Evolutionary conservation across 1,284 basidiomycete species (phyloP).

Genomic region (Amylostereum areolatum): DNA sequence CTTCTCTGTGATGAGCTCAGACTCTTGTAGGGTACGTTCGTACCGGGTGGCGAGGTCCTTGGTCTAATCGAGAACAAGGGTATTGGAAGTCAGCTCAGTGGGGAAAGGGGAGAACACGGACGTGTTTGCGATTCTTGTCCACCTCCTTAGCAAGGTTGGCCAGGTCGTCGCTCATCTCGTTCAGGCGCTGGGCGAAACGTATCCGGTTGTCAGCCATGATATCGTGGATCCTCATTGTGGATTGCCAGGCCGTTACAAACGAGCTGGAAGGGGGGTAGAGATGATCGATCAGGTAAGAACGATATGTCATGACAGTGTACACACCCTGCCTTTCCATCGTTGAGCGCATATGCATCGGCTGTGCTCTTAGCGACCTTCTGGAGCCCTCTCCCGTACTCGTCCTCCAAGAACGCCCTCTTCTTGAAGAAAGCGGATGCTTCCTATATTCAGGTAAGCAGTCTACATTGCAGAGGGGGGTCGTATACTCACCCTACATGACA

Average conservation of each 20-base stretch:
- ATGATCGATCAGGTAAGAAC: too few species aligned
- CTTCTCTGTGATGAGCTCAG: slow-evolving; percentile 87
- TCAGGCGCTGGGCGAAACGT: slow-evolving; percentile 79
- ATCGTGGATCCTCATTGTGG: slow-evolving; percentile 85
- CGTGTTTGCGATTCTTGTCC: slow-evolving; percentile 88
- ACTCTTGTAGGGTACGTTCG: slow-evolving; percentile 85
- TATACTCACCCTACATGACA: slow-evolving; percentile 76
- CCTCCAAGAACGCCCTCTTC: slow-evolving; percentile 88
- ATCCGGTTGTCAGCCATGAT: slow-evolving; percentile 83
- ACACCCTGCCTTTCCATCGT: slow-evolving; percentile 93
- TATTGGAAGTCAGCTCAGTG: too few species aligned
- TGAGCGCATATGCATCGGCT: slow-evolving; percentile 77
- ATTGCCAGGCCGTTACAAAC: slow-evolving; percentile 86
- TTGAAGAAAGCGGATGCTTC: slow-evolving; percentile 92
- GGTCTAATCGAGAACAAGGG: too few species aligned
- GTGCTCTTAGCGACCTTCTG: slow-evolving; percentile 79
- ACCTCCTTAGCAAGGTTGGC: slow-evolving; percentile 82
- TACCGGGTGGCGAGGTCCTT: slow-evolving; percentile 87
- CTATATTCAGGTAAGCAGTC: slow-evolving; percentile 30
- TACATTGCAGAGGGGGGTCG: neutral
- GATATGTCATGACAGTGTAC: slow-evolving; percentile 12
- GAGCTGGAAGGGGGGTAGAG: slow-evolving; percentile 46
- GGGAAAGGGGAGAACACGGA: slow-evolving; percentile 28
- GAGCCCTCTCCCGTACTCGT: slow-evolving; percentile 87
- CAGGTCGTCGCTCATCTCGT: slow-evolving; percentile 97